Conservation (phyloP, 805 yeast species). For the Ogataea methylovora region DNA sequence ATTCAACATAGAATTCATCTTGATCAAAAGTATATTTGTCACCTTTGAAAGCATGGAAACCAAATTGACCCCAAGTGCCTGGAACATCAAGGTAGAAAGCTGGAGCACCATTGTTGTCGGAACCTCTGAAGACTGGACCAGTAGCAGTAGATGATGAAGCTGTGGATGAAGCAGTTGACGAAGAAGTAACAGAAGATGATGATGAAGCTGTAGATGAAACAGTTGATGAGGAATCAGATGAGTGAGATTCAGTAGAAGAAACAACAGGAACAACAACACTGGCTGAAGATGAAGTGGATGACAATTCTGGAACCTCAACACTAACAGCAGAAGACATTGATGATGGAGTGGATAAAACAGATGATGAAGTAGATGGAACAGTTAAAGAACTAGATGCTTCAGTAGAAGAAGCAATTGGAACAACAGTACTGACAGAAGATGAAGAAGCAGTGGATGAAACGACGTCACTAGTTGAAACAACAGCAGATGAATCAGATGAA, state of each 20-base stretch:
- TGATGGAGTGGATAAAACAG: constrained; percentile 6
- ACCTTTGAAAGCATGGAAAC: too few species aligned
- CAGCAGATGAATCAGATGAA: neutral
- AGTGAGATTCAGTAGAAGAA: constrained; percentile 9
- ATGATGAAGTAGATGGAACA: neutral
- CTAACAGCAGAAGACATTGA: constrained; percentile 14
- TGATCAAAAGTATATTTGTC: too few species aligned
- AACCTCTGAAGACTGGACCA: too few species aligned
- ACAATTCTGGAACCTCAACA: constrained; percentile 13
- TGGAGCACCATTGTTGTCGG: neutral
- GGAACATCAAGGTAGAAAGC: neutral
- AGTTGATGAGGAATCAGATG: constrained; percentile 11
- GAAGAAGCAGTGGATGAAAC: constrained; percentile 2
- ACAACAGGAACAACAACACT: constrained; percentile 3
- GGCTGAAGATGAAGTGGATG: constrained; percentile 12
- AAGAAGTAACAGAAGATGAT: constrained; percentile 14
- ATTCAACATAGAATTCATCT: neutral
- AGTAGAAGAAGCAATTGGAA: neutral
- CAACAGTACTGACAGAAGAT: neutral
- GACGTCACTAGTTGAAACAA: neutral
- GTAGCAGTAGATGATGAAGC: too few species aligned
- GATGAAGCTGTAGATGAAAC: constrained; percentile 15
- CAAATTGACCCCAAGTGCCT: constrained; percentile 1
- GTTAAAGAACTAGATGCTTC: neutral
- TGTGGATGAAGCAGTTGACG: constrained; percentile 17